These are phyloP conservation scores for Articulospora tetracladia DNA, from an alignment of 495 filamentous ascomycete genomes.

Conservation along the genomic window DNA sequence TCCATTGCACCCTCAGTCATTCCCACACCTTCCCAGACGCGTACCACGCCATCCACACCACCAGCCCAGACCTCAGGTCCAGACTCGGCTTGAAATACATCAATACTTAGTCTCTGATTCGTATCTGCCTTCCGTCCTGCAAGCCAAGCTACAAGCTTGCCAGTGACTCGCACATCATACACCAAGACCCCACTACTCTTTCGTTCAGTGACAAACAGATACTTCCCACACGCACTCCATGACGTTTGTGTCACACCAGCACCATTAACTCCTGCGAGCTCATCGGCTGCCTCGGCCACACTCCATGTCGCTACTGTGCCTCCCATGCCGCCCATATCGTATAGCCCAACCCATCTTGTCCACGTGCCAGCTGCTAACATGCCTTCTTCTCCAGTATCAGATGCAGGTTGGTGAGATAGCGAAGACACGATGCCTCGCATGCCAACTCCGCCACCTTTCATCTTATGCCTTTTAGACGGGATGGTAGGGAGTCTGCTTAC, in stretches of 20 bases:
- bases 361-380: conserved; percentile 83
- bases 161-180: conserved; percentile 78
- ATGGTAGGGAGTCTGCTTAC: conserved; percentile 64
- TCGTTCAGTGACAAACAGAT: conserved; percentile 84
- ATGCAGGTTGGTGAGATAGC: conserved; percentile 39
- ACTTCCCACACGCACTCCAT: conserved; percentile 86
- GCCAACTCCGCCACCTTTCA: conserved; percentile 66
- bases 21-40: conserved; percentile 67
- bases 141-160: conserved; percentile 65
- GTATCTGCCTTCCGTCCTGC: conserved; percentile 64
- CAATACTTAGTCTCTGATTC: conserved; percentile 76
- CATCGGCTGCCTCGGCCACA: conserved; percentile 35
- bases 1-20: conserved; percentile 48
- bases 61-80: conserved; percentile 83
- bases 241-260: conserved; percentile 67
- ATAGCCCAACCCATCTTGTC: conserved; percentile 71
- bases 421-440: conserved; percentile 83
- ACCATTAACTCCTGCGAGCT: conserved; percentile 45
- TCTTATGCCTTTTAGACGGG: conserved; percentile 65
- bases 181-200: conserved; percentile 68
- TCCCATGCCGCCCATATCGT: conserved; percentile 63
- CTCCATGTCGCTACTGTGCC: conserved; percentile 66
- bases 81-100: conserved; percentile 50
- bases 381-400: conserved; percentile 36
- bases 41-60: conserved; percentile 71